Evolutionary conservation across 208 protist genomes (phyloP).

Genomic region (Acanthamoeba triangularis): DNA sequence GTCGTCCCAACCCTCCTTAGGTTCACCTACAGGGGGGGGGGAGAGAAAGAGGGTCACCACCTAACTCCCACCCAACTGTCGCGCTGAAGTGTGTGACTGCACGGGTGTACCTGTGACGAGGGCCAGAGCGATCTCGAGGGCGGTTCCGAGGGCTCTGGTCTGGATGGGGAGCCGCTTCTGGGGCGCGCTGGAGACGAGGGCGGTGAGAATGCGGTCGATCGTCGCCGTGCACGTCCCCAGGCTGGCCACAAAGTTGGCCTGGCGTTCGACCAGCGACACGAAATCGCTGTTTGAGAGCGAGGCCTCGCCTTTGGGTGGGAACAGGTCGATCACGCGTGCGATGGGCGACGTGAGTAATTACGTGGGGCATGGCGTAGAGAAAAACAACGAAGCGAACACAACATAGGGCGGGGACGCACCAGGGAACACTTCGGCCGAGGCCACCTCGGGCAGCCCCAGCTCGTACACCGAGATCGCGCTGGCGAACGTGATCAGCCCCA

Average conservation of each 20-base stretch:
- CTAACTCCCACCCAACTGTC: too few species aligned
- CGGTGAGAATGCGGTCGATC: slow-evolving; percentile 40
- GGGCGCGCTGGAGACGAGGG: slow-evolving; percentile 26
- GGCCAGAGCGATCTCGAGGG: slow-evolving; percentile 22
- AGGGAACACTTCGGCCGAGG: slow-evolving; percentile 55
- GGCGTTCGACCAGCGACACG: not conserved
- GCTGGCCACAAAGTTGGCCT: slow-evolving; percentile 6
- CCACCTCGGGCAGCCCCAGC: slow-evolving; percentile 20
- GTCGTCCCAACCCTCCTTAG: not conserved
- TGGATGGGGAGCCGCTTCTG: slow-evolving; percentile 15
- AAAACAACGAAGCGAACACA: not conserved
- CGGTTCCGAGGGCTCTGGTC: slow-evolving; percentile 5
- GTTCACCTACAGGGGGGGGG: not conserved
- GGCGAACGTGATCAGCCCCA: slow-evolving; percentile 37
- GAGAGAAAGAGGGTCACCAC: not conserved
- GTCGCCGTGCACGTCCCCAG: not conserved
- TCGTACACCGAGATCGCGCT: slow-evolving; percentile 57
- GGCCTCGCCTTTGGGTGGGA: not conserved
- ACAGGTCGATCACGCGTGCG: not conserved
- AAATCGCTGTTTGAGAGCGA: not conserved
- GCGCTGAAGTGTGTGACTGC: not conserved
- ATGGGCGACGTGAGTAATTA: not conserved
- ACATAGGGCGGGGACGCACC: not conserved
- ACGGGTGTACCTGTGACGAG: not conserved
- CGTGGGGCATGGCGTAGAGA: too few species aligned